These are phyloP conservation scores for Neoscytalidium dimidiatum DNA, from an alignment of 2,329 filamentous ascomycete genomes.

Conservation along the genomic window DNA sequence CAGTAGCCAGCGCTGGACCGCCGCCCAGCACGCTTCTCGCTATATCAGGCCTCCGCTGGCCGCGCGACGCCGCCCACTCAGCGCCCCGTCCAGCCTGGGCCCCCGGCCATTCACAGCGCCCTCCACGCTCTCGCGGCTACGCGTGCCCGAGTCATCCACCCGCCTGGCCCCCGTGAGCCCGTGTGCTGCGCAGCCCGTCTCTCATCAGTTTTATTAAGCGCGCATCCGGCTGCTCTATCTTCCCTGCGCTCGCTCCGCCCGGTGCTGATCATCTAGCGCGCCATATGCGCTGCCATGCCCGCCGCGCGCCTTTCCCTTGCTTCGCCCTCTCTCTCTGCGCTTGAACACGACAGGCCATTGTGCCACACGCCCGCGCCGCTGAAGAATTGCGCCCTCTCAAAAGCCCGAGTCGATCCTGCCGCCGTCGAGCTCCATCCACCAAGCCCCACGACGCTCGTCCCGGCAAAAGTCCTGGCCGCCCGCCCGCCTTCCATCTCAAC, in stretches of 20 bases:
- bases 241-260: background rate
- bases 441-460: background rate
- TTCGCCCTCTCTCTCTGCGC: background rate
- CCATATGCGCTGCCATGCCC: background rate
- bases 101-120: background rate
- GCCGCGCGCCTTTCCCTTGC: conserved; percentile 6
- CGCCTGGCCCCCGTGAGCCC: background rate
- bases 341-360: background rate
- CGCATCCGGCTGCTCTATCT: background rate
- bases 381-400: background rate
- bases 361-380: background rate
- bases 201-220: background rate
- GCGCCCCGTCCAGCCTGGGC: background rate
- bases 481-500: background rate
- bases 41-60: background rate
- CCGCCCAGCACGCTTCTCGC: background rate
- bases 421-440: background rate
- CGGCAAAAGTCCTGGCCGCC: background rate
- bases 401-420: background rate
- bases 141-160: background rate
- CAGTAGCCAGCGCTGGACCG: background rate
- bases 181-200: background rate
- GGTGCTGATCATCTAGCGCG: conserved; percentile 1
- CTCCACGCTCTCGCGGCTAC: background rate
- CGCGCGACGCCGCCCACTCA: background rate